Evolutionary conservation across 768 basidiomycete genomes (phyloP), one percentile per base, ranked within the genome.

Genomic region (Sporobolomyces pararoseus): DNA sequence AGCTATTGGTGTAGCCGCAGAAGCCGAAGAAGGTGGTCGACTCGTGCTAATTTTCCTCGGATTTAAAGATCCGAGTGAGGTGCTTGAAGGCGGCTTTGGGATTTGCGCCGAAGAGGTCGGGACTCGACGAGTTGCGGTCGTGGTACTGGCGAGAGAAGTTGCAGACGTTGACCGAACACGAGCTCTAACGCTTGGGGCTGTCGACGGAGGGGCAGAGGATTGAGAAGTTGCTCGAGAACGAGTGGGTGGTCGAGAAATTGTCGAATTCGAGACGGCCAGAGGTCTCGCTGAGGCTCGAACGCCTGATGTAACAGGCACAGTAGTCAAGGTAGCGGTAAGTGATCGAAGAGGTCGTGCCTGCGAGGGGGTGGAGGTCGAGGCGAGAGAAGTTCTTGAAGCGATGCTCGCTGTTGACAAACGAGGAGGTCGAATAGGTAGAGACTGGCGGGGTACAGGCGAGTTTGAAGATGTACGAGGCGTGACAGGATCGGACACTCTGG

Each of bases 331-430:
- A 31, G 34, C 14, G 46, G 27, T 4, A 32, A 39, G 25, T 53
- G 60, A 12, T 44, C 46, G 51, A 39, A 29, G 57, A 42, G 39
- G 55, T 25, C 7, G 32, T n/a, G n/a, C n/a, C n/a, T n/a, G n/a
- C n/a, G n/a, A n/a, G n/a, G n/a, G n/a, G n/a, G n/a, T n/a, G n/a
- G n/a, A n/a, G n/a, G n/a, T 37, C 12, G 55, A 58, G 9, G 34
- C 55, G 10, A 58, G 34, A 19, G 59, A 49, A 5, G 42, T n/a
- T 10, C 60, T 29, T 9, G 51, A 55, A 59, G 47, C 54, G 21
- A 42, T 46, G 34, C 72, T 71, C 37, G 55, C 44, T 1, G 70
- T 58, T n/a, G 62, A 35, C 1, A 50, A 21, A 2, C 34, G 61
- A 32, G 34, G 46, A 17, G 21, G 63, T 50, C 21, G 65, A 42